Evolutionary conservation across 2,329 filamentous ascomycete species (phyloP).

Genomic region (Neofusicoccum sp.): DNA sequence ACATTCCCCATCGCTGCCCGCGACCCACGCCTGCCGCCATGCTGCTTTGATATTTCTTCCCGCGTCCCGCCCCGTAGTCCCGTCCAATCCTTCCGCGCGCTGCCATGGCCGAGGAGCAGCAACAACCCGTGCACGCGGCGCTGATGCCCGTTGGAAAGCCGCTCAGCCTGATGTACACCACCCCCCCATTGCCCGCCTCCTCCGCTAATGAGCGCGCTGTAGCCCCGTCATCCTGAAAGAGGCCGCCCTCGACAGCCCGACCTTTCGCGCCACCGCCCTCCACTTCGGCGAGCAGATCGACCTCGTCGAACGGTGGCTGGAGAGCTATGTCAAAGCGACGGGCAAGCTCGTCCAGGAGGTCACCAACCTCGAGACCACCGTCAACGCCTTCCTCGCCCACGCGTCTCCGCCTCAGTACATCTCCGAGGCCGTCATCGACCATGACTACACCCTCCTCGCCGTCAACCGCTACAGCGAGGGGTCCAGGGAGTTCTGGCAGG

Average conservation of each 20-base stretch:
- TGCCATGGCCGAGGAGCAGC: constrained; percentile 37
- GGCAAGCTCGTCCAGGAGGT: constrained; percentile 64
- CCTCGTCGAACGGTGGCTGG: constrained; percentile 88
- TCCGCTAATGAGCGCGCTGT: constrained; percentile 18
- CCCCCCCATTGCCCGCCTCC: neutral
- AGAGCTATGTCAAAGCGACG: constrained; percentile 63
- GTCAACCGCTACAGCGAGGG: constrained; percentile 83
- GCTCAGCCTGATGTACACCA: constrained; percentile 42
- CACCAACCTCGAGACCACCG: constrained; percentile 71
- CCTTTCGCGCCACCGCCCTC: constrained; percentile 80
- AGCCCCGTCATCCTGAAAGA: constrained; percentile 87
- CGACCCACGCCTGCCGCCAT: neutral
- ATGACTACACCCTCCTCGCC: constrained; percentile 89
- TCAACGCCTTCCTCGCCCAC: constrained; percentile 73
- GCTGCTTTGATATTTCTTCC: neutral
- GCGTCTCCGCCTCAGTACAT: constrained; percentile 71
- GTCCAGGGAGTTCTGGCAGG: constrained; percentile 82
- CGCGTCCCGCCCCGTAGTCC: neutral
- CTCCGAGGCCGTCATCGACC: constrained; percentile 83
- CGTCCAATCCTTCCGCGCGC: neutral
- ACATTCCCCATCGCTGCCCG: no score
- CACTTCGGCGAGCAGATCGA: constrained; percentile 94
- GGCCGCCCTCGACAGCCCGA: constrained; percentile 92
- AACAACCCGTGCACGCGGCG: constrained; percentile 26
- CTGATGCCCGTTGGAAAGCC: constrained; percentile 42